Percentiles rank a stretch among this genome's conserved stretches.
Conservation (phyloP, 257 asterid species). For the Penstemon newberryi region DNA sequence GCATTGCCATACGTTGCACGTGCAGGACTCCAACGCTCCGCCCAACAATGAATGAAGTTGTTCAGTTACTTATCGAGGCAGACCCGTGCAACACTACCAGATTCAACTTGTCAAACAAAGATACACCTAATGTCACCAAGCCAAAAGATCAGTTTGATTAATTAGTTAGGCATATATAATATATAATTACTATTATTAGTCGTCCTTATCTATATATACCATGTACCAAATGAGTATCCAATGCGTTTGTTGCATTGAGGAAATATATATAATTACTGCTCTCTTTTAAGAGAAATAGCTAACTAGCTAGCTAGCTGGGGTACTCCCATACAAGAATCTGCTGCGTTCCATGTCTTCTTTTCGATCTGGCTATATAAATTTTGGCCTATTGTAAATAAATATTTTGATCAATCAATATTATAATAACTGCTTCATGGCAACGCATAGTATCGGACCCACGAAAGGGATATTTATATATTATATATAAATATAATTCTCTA, state of each 20-base stretch:
- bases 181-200: too few species aligned
- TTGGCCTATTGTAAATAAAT: slow-evolving; percentile 42
- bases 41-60: slow-evolving; percentile 83
- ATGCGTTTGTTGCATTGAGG: slow-evolving; percentile 1
- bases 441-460: slow-evolving; percentile 46
- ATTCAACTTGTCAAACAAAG: slow-evolving; percentile 43
- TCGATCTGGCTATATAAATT: neutral
- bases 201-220: neutral
- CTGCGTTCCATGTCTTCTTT: slow-evolving; percentile 11
- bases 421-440: slow-evolving; percentile 38
- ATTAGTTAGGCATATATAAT: neutral
- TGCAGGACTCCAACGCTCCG: slow-evolving; percentile 60
- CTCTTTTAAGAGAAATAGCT: neutral
- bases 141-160: slow-evolving; percentile 28
- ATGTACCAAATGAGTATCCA: neutral
- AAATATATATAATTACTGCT: neutral
- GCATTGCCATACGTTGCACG: slow-evolving; percentile 83
- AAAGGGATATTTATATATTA: too few species aligned
- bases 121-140: slow-evolving; percentile 27
- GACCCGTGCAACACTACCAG: slow-evolving; percentile 64
- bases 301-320: slow-evolving; percentile 21
- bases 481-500: slow-evolving; percentile 23
- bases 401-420: slow-evolving; percentile 6
- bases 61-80: slow-evolving; percentile 70
- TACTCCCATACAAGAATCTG: slow-evolving; percentile 18